Evolutionary conservation across 805 yeast species (phyloP), one percentile per base, ranked within the genome.

Genomic region (Kazachstania africana): DNA sequence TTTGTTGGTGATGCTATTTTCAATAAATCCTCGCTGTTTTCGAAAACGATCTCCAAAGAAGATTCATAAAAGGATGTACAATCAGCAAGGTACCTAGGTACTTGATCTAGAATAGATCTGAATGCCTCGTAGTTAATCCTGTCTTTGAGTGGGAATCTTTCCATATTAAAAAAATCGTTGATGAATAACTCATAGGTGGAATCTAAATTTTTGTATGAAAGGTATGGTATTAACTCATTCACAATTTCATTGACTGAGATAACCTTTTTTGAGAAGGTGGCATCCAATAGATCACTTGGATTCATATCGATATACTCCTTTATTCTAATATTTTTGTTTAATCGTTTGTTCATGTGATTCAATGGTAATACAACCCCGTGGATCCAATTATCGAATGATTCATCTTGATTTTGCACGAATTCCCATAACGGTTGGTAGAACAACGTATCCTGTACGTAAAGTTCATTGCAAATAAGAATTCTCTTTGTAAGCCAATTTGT

Each of bases 291-390:
- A n/a, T n/a, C n/a, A n/a, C n/a, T n/a, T 2, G 41, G 32, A 8
- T 28, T 17, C 28, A 47, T 23, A 17, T 31, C 16, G n/a, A n/a
- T n/a, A n/a, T n/a, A n/a, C n/a, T n/a, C n/a, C 16, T 24, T 26
- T 3, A 57, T 45, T 9, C 29, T 42, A 6, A 47, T 12, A 14
- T 24, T 24, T 3, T 10, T 16, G 8, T 27, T 27, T 10, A 35
- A 17, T n/a, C 51, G 37, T 25, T 34, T 27, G 29, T 40, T 43
- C 8, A 45, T 31, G 37, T 51, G 53, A 12, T 47, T 38, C 31
- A 53, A 43, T 3, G 63, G 63, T 18, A 42, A 29, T 1, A 57
- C 24, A 3, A 50, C 37, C 1, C 54, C 54, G 13, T 42, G 21
- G 8, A 50, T 29, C 62, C 63, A 57, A 16, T 23, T 21, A 5